These are phyloP conservation scores for Immersiella caudata DNA, from an alignment of 495 filamentous ascomycete species.

Conservation along the genomic window DNA sequence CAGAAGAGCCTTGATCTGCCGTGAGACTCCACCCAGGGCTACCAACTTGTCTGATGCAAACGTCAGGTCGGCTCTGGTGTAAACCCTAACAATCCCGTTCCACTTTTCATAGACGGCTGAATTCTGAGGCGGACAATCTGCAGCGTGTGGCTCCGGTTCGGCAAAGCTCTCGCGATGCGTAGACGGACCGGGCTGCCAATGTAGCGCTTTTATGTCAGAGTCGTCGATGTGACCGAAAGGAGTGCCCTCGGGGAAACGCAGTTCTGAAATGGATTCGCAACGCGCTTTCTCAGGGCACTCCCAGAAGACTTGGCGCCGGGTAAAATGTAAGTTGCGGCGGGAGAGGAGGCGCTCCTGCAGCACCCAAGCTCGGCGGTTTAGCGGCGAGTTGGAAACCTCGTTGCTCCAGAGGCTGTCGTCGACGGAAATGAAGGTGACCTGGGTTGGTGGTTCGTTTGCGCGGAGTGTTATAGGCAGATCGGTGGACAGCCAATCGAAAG, in stretches of 20 bases:
- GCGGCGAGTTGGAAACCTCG: not conserved
- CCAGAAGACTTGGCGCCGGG: not conserved
- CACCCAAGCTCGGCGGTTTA: slow-evolving; percentile 1
- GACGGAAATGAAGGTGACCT: not conserved
- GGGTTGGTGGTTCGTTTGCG: too few relatives aligned
- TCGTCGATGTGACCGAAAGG: not conserved
- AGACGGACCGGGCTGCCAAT: too few relatives aligned
- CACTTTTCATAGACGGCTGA: not conserved
- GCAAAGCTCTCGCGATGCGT: too few relatives aligned
- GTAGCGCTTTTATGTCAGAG: too few relatives aligned
- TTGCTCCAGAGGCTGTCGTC: not conserved
- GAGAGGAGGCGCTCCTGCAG: slow-evolving; percentile 5
- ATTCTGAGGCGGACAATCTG: too few relatives aligned
- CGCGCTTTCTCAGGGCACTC: not conserved
- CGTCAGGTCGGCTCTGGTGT: not conserved
- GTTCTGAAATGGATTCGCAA: not conserved
- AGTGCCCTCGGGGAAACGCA: not conserved
- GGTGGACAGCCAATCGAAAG: not conserved
- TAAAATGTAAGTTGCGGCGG: slow-evolving; percentile 1
- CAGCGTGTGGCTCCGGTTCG: too few relatives aligned
- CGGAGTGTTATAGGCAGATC: not conserved
- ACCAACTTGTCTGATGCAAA: slow-evolving; percentile 7
- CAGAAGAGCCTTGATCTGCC: not conserved
- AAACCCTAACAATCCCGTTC: not conserved
- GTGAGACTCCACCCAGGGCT: not conserved